These are phyloP conservation scores for Mycena amicta DNA, from an alignment of 768 basidiomycete species.

Conservation along the genomic window DNA sequence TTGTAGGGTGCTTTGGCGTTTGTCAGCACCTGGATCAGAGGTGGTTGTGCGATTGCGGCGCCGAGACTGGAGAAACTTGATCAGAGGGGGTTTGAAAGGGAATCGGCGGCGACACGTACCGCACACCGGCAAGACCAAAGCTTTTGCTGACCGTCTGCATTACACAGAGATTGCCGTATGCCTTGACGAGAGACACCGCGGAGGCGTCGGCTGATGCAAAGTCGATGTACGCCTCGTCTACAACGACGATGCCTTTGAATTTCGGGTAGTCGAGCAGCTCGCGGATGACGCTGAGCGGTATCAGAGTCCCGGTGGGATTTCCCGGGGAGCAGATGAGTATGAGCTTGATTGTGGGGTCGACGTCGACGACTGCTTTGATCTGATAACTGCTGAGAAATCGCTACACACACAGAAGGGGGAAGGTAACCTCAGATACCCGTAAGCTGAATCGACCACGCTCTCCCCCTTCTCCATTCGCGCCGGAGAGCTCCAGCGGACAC, in stretches of 20 bases:
- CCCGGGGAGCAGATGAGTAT: constrained; percentile 96
- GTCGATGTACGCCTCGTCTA: constrained; percentile 98
- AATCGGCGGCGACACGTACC: constrained; percentile 53
- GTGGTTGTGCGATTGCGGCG: constrained; percentile 85
- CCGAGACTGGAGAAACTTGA: constrained; percentile 68
- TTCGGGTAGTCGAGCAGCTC: constrained; percentile 72
- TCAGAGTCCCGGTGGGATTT: constrained; percentile 90
- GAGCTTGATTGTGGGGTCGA: constrained; percentile 82
- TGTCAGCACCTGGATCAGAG: constrained; percentile 85
- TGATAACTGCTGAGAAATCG: constrained; percentile 30
- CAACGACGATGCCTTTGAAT: constrained; percentile 89
- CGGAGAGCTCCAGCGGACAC: constrained; percentile 67
- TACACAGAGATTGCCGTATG: constrained; percentile 90
- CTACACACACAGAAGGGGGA: not conserved
- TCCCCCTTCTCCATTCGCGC: constrained; percentile 70
- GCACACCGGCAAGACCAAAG: constrained; percentile 93
- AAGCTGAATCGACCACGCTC: constrained; percentile 73
- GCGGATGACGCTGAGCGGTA: constrained; percentile 71
- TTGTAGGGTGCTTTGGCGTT: constrained; percentile 99
- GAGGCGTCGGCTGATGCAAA: constrained; percentile 69
- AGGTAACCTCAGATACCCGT: constrained; percentile 75
- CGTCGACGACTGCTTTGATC: constrained; percentile 71
- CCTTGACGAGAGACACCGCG: constrained; percentile 69
- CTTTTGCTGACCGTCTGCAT: constrained; percentile 96
- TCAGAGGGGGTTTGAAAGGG: not conserved